Percentiles rank a stretch among this genome's conserved stretches.
Conservation (phyloP, 2,329 filamentous ascomycete genomes). For the Colletotrichum endophyticum region DNA sequence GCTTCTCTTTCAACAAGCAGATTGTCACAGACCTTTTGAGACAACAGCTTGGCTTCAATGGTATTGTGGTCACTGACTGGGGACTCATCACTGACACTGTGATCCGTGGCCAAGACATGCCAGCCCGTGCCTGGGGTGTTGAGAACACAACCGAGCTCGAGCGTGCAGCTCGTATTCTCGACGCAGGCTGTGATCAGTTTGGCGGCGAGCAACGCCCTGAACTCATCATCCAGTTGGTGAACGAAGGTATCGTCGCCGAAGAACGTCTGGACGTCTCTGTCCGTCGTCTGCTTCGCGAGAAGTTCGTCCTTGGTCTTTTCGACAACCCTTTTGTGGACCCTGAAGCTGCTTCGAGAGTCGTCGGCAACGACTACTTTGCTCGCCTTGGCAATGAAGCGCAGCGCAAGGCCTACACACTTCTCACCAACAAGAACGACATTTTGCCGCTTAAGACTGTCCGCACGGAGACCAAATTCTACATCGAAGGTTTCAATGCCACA, state of each 20-base stretch:
- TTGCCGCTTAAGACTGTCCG: constrained; percentile 23
- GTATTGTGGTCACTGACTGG: constrained; percentile 59
- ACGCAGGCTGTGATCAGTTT: constrained; percentile 58
- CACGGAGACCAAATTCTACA: constrained; percentile 22
- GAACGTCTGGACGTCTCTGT: constrained; percentile 50
- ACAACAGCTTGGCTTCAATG: constrained; percentile 51
- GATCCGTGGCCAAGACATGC: constrained; percentile 48
- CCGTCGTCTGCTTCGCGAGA: constrained; percentile 50
- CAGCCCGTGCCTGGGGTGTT: constrained; percentile 54
- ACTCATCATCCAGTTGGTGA: constrained; percentile 51
- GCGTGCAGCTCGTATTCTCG: constrained; percentile 45
- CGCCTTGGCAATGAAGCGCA: constrained; percentile 26
- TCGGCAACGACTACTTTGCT: constrained; percentile 48
- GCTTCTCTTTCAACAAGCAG: constrained; percentile 55
- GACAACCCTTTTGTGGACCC: constrained; percentile 55
- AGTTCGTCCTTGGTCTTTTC: constrained; percentile 56
- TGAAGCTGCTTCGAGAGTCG: constrained; percentile 41
- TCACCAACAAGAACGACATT: constrained; percentile 26
- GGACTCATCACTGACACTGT: constrained; percentile 51
- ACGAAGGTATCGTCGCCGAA: constrained; percentile 43
- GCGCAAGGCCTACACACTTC: constrained; percentile 30
- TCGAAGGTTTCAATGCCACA: constrained; percentile 17
- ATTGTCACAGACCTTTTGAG: constrained; percentile 55
- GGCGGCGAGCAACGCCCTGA: constrained; percentile 54
- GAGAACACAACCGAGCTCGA: constrained; percentile 48